Evolutionary conservation across 805 yeast species (phyloP).

Genomic region (Ogataea ganodermae): DNA sequence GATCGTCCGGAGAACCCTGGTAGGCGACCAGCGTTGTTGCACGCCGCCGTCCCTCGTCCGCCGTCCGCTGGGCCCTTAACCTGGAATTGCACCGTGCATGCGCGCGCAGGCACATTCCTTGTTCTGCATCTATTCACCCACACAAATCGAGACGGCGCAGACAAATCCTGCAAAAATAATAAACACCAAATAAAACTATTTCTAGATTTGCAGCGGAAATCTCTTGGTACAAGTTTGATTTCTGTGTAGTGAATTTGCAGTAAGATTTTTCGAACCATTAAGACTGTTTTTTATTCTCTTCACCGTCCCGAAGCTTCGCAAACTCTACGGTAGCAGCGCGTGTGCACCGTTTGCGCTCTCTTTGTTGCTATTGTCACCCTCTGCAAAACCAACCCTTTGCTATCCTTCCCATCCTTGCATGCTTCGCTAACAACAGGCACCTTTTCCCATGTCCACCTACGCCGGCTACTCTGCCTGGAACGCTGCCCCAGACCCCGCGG

Average conservation of each 20-base stretch:
- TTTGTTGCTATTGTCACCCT: background rate
- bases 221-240: conserved; percentile 1
- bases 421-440: conserved; percentile 1
- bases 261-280: too few relatives aligned
- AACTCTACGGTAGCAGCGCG: background rate
- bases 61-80: background rate
- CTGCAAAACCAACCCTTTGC: background rate
- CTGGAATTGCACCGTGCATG: background rate
- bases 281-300: too few relatives aligned
- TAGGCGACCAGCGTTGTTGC: too few relatives aligned
- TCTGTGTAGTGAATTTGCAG: background rate
- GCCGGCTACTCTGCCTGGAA: conserved; percentile 1
- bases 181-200: conserved; percentile 3
- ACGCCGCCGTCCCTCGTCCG: background rate
- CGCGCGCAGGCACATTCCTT: background rate
- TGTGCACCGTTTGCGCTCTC: background rate
- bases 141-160: background rate
- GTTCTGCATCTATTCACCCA: conserved; percentile 4
- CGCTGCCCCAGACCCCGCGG: background rate
- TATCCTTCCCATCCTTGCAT: background rate
- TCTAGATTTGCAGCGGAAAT: conserved; percentile 7
- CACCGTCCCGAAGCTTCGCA: too few relatives aligned
- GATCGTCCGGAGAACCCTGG: too few relatives aligned
- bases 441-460: conserved; percentile 4
- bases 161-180: background rate